phyloP scores from a whole-genome alignment of 805 yeast species.

The Cyberlindnera mycetangii region DNA sequence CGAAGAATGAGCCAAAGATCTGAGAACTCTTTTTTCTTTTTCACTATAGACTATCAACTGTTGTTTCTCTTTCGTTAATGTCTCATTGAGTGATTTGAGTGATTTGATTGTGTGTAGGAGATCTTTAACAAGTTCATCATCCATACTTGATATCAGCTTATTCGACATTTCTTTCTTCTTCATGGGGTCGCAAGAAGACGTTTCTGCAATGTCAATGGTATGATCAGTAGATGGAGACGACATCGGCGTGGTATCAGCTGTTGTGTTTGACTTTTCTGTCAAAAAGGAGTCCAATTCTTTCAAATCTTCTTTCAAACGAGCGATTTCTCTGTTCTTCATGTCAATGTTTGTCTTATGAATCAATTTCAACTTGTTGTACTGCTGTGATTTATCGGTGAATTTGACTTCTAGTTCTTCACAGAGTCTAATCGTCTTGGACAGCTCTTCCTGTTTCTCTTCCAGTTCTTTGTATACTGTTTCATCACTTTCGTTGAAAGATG shows the following conservation, averaged over 20 bases:
- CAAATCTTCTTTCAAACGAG: conserved; percentile 12
- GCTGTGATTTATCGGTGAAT: conserved; percentile 10
- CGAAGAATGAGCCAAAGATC: conserved; percentile 15
- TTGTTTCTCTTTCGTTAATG: conserved; percentile 14
- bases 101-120: conserved; percentile 23
- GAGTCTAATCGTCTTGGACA: background rate
- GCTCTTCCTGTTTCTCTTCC: conserved; percentile 3
- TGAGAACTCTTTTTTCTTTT: conserved; percentile 22
- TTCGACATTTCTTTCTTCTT: background rate
- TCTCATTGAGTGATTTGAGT: conserved; percentile 16
- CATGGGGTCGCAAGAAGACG: too few relatives aligned
- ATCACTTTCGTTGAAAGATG: background rate
- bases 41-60: conserved; percentile 6
- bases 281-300: conserved; percentile 5
- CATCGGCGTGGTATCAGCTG: conserved; percentile 11
- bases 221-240: conserved; percentile 7
- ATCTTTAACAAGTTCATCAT: conserved; percentile 21
- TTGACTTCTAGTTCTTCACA: conserved; percentile 13
- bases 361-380: conserved; percentile 13
- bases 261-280: background rate
- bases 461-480: background rate
- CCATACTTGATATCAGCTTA: background rate
- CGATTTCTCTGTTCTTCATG: conserved; percentile 15
- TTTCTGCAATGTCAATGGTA: background rate
- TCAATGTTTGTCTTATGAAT: conserved; percentile 15